These are phyloP conservation scores for Citrullus colocynthis DNA, from an alignment of 306 rosid genomes.

Conservation along the genomic window DNA sequence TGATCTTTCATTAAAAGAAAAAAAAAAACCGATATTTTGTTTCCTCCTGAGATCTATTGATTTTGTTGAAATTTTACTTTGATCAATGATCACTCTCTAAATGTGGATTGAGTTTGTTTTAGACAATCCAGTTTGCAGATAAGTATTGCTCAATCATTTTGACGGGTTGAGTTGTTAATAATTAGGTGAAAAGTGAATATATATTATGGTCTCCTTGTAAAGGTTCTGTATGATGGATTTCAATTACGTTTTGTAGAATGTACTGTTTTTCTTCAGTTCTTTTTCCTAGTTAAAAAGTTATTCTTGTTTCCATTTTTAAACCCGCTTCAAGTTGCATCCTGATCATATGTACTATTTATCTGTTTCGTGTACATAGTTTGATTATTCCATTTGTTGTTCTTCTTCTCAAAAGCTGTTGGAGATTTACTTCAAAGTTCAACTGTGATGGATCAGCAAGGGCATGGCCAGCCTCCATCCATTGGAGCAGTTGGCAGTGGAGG, in stretches of 20 bases:
- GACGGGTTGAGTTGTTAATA: background rate
- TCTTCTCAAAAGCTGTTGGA: background rate
- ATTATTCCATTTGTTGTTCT: background rate
- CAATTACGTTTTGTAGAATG: background rate
- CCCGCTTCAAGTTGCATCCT: background rate
- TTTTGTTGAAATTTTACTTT: background rate
- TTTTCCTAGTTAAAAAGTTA: background rate
- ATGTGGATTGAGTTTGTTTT: background rate
- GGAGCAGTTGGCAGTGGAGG: slow-evolving; percentile 22
- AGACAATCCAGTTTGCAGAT: background rate
- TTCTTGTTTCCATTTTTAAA: background rate
- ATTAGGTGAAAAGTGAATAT: background rate
- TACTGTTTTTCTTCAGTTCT: background rate
- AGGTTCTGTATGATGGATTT: background rate
- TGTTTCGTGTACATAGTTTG: background rate
- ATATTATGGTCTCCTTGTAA: background rate
- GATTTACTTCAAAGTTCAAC: background rate
- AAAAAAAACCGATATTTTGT: background rate
- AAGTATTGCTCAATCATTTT: background rate
- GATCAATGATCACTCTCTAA: background rate
- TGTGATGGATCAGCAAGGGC: slow-evolving; percentile 29
- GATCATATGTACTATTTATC: background rate
- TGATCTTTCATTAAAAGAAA: background rate
- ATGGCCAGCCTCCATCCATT: slow-evolving; percentile 18
- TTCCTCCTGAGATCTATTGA: background rate